Percentiles rank a stretch among this genome's conserved stretches.
phyloP scores from a whole-genome alignment of 495 filamentous ascomycete genomes.

The Xylaria flabelliformis region DNA sequence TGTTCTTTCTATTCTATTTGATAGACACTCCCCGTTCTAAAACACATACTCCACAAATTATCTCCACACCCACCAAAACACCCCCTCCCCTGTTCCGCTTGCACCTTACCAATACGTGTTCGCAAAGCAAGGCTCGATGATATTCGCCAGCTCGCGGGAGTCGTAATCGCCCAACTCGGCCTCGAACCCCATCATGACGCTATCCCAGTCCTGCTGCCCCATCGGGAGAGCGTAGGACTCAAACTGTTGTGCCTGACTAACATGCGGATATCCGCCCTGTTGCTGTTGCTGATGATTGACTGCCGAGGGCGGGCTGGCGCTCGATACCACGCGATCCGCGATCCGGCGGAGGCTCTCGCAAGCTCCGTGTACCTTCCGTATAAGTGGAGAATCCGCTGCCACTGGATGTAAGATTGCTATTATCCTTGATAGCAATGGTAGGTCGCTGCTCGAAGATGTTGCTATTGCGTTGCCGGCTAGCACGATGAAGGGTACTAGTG shows the following conservation, averaged over 20 bases:
- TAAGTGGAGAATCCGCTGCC: slow-evolving; percentile 17
- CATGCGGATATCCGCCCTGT: not conserved
- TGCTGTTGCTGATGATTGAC: not conserved
- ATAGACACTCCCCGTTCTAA: too few relatives aligned
- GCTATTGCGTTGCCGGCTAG: slow-evolving; percentile 71
- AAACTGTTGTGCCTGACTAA: slow-evolving; percentile 7
- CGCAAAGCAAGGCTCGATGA: slow-evolving; percentile 37
- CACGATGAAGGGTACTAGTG: slow-evolving; percentile 72
- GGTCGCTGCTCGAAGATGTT: slow-evolving; percentile 53
- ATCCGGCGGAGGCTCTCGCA: slow-evolving; percentile 33
- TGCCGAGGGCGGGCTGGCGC: not conserved
- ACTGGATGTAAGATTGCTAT: slow-evolving; percentile 25
- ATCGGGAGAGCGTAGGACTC: slow-evolving; percentile 34
- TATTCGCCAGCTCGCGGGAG: slow-evolving; percentile 32
- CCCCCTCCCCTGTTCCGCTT: too few relatives aligned
- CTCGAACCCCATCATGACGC: slow-evolving; percentile 36
- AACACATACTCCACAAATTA: too few relatives aligned
- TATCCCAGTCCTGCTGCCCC: slow-evolving; percentile 39
- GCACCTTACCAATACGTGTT: slow-evolving; percentile 33
- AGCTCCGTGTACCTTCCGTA: slow-evolving; percentile 33
- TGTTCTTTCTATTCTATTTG: too few relatives aligned
- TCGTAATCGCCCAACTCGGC: slow-evolving; percentile 33
- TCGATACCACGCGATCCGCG: slow-evolving; percentile 32
- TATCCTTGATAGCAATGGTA: slow-evolving; percentile 38
- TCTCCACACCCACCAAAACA: too few relatives aligned